Evolutionary conservation across 192 early-diverging fungal species (phyloP).

Genomic region (Coemansia sp.): DNA sequence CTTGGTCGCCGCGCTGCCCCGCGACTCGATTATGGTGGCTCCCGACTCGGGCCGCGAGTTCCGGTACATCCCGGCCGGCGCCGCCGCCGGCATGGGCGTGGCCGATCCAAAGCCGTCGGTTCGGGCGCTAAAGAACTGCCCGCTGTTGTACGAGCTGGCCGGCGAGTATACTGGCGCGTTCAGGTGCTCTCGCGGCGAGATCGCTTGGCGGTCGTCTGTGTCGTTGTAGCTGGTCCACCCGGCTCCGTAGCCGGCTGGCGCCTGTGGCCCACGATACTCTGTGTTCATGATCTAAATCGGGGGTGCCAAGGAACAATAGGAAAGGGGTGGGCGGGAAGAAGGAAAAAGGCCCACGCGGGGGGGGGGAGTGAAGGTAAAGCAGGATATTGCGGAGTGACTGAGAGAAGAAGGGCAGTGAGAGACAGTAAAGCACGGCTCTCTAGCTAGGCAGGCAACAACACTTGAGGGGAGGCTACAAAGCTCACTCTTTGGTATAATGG

Average conservation of each 20-base stretch:
- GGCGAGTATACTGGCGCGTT: conserved; percentile 7
- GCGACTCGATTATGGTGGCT: conserved; percentile 6
- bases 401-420: too few species aligned
- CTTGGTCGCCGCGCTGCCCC: not conserved
- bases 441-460: too few species aligned
- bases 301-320: too few species aligned
- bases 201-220: not conserved
- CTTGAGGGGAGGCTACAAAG: too few species aligned
- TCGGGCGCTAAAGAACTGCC: conserved; percentile 6
- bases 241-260: not conserved
- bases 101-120: not conserved
- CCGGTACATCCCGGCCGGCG: conserved; percentile 1
- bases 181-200: conserved; percentile 7
- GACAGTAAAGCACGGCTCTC: too few species aligned
- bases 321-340: too few species aligned
- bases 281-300: not conserved
- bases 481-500: too few species aligned
- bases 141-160: not conserved
- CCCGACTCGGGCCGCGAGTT: conserved; percentile 14
- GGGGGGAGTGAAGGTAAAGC: too few species aligned
- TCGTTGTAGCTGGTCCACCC: conserved; percentile 9
- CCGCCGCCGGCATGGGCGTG: not conserved
- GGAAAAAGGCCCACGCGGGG: too few species aligned
- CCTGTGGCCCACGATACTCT: not conserved
- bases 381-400: too few species aligned